Percentiles rank a stretch among this genome's conserved stretches.
Evolutionary conservation across 768 basidiomycete species (phyloP).

Genomic region (Xerocomellus chrysenteron): DNA sequence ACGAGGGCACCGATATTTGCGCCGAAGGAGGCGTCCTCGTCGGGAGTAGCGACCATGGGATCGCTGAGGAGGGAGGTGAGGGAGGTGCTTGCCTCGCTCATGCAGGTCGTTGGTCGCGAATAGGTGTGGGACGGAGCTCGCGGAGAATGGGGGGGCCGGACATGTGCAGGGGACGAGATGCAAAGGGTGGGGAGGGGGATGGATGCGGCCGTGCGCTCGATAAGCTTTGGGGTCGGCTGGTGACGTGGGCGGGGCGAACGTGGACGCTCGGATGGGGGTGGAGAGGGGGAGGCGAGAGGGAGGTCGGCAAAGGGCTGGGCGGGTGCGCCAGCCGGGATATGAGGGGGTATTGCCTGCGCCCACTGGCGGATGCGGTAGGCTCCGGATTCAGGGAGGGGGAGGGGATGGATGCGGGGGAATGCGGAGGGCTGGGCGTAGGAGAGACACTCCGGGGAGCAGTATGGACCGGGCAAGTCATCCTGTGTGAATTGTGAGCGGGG

Average conservation of each 20-base stretch:
- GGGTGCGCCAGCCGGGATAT: slow-evolving; percentile 33
- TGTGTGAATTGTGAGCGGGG: slow-evolving; percentile 8
- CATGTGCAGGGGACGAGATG: slow-evolving; percentile 42
- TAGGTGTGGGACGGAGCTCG: slow-evolving; percentile 37
- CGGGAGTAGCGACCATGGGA: slow-evolving; percentile 40
- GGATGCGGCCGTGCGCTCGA: slow-evolving; percentile 32
- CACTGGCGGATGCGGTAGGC: slow-evolving; percentile 26
- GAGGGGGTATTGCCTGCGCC: slow-evolving; percentile 32
- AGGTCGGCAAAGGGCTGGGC: slow-evolving; percentile 27
- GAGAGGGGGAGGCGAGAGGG: background rate
- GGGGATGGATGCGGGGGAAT: background rate
- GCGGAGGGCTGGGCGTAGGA: slow-evolving; percentile 40
- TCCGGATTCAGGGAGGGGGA: background rate
- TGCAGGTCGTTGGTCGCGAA: slow-evolving; percentile 29
- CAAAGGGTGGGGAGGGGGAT: slow-evolving; percentile 47
- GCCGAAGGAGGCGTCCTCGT: slow-evolving; percentile 44
- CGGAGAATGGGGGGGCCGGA: slow-evolving; percentile 26
- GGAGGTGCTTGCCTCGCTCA: slow-evolving; percentile 46
- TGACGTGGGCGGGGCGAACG: slow-evolving; percentile 23
- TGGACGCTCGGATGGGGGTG: slow-evolving; percentile 8
- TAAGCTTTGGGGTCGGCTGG: slow-evolving; percentile 35
- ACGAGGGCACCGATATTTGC: slow-evolving; percentile 45
- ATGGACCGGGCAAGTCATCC: slow-evolving; percentile 35
- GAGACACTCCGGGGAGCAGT: slow-evolving; percentile 54
- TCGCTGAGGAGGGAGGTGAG: slow-evolving; percentile 49